A percentile compares a stretch with the other conserved stretches of the same genome.
Evolutionary conservation across 75 land plant species (phyloP).

Genomic region (Chamaecyparis obtusa): DNA sequence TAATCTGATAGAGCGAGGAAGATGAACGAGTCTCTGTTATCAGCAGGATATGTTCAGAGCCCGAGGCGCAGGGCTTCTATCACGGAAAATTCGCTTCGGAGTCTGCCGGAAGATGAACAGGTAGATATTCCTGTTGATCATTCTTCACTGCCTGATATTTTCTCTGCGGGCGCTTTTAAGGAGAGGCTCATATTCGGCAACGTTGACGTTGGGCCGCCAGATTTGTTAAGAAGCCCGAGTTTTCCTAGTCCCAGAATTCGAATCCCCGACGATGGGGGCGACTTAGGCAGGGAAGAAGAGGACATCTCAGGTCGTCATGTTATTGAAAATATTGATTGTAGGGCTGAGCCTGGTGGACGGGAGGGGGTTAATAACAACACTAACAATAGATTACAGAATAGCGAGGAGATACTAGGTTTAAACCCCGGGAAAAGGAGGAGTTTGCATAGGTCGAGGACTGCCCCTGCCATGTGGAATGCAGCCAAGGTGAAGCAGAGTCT

Average conservation of each 20-base stretch:
- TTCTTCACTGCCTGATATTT: constrained; percentile 1
- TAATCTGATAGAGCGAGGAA: neutral
- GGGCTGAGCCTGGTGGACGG: neutral
- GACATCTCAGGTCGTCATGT: neutral
- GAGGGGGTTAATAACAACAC: neutral
- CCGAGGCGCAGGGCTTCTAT: constrained; percentile 15
- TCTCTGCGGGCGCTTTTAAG: constrained; percentile 33
- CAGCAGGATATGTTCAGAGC: constrained; percentile 6
- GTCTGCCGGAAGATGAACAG: constrained; percentile 44
- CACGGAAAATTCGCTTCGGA: constrained; percentile 9
- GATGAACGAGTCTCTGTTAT: constrained; percentile 33
- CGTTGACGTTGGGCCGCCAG: constrained; percentile 1
- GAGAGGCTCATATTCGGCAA: constrained; percentile 57
- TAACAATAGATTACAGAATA: neutral
- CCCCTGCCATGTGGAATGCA: constrained; percentile 61
- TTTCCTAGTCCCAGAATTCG: neutral
- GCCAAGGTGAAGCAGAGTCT: constrained; percentile 11
- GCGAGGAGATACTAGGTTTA: neutral
- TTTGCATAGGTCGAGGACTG: constrained; percentile 71
- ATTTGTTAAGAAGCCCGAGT: constrained; percentile 10
- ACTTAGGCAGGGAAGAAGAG: no score
- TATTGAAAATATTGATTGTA: neutral
- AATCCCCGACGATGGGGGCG: constrained; percentile 2
- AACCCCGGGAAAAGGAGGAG: neutral
- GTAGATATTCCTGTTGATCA: constrained; percentile 14